A percentile compares a stretch with the other conserved stretches of the same genome.
Conservation (phyloP, 1,139 yeast genomes). For the Citeromyces hawaiiensis region DNA sequence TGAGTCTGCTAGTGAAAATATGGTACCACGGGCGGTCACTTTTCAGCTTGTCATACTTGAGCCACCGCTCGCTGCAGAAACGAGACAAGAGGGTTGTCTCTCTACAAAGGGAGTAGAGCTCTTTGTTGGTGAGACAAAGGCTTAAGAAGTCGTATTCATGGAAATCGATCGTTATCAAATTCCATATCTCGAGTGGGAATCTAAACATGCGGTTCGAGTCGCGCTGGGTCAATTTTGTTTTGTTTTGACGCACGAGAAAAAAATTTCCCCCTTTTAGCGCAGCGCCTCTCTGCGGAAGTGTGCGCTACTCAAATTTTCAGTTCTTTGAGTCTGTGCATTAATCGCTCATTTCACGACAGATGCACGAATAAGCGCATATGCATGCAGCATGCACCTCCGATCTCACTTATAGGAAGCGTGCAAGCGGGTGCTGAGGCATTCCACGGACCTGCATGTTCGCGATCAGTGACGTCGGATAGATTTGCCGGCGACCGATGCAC, state of each 20-base stretch:
- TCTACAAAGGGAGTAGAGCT: neutral
- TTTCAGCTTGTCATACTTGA: neutral
- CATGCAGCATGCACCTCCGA: too few species aligned
- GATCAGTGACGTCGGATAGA: too few species aligned
- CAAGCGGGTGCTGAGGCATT: too few species aligned
- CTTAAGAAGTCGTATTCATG: neutral
- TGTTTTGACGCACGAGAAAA: too few species aligned
- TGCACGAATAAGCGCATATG: neutral
- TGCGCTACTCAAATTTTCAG: too few species aligned
- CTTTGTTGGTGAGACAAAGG: neutral
- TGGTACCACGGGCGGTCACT: neutral
- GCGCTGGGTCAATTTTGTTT: neutral
- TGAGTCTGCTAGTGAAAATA: neutral
- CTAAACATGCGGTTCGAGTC: constrained; percentile 1
- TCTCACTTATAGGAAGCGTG: too few species aligned
- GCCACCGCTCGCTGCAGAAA: neutral
- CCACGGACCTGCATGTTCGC: too few species aligned
- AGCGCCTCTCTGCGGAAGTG: too few species aligned
- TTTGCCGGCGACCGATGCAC: neutral
- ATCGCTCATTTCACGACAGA: neutral
- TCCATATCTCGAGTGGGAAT: neutral
- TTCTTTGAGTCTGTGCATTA: too few species aligned
- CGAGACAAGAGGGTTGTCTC: neutral
- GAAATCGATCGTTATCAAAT: neutral
- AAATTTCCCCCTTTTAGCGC: too few species aligned